Evolutionary conservation across 768 basidiomycete species (phyloP).

Genomic region (Russula foetens): DNA sequence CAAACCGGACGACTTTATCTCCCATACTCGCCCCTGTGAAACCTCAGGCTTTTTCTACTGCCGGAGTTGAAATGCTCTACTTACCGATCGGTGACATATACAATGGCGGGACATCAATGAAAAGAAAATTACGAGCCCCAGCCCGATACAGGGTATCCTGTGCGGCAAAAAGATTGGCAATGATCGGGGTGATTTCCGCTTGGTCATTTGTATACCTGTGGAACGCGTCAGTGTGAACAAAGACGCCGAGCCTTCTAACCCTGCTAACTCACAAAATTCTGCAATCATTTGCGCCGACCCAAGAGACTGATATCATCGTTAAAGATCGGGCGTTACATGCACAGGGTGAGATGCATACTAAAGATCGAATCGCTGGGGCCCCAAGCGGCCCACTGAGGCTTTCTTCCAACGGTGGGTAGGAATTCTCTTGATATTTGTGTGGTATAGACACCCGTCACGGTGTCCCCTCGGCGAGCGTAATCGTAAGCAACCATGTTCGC

Average conservation of each 20-base stretch:
- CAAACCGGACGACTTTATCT: conserved; percentile 9
- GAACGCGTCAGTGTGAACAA: conserved; percentile 26
- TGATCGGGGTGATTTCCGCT: conserved; percentile 12
- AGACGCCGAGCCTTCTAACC: not conserved
- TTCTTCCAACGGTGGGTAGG: conserved; percentile 27
- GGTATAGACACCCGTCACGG: conserved; percentile 20
- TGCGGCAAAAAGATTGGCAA: conserved; percentile 30
- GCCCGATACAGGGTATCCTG: conserved; percentile 40
- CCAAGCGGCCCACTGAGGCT: conserved; percentile 36
- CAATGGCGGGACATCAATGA: conserved; percentile 48
- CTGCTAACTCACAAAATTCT: conserved; percentile 12
- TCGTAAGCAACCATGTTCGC: conserved; percentile 19
- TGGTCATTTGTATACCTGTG: not conserved
- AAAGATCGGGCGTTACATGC: not conserved
- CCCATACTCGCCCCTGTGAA: conserved; percentile 2
- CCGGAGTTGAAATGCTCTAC: not conserved
- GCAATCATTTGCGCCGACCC: conserved; percentile 56
- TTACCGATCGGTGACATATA: conserved; percentile 33
- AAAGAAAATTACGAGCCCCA: conserved; percentile 44
- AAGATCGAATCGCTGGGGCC: conserved; percentile 37
- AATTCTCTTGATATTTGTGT: conserved; percentile 13
- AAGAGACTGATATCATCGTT: conserved; percentile 35
- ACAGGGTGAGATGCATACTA: conserved; percentile 27
- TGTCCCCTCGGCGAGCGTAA: conserved; percentile 19
- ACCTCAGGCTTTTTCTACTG: not conserved